Conservation (phyloP, 768 basidiomycete species). For the Pleurotus platypus region DNA sequence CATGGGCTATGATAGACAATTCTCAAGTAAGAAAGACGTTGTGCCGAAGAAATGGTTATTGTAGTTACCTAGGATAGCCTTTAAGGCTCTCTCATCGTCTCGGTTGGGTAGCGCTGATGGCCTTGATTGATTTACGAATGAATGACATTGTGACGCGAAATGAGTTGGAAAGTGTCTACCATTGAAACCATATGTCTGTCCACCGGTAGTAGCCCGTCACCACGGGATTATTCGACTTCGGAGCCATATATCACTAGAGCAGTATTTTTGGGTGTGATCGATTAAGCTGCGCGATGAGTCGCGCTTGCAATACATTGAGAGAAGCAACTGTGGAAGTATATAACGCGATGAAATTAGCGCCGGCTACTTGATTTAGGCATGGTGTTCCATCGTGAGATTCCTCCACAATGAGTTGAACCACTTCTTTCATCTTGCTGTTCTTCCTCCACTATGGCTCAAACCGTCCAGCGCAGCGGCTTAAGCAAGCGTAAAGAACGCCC, state of each 20-base stretch:
- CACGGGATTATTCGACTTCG: constrained; percentile 29
- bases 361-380: neutral
- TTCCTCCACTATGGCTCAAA: constrained; percentile 56
- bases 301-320: neutral
- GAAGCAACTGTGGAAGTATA: neutral
- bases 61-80: constrained; percentile 56
- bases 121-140: constrained; percentile 38
- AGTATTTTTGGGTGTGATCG: neutral
- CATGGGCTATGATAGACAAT: constrained; percentile 40
- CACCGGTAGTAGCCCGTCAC: constrained; percentile 78
- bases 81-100: constrained; percentile 60
- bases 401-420: constrained; percentile 3
- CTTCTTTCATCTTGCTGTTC: constrained; percentile 6
- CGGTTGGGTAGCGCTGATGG: constrained; percentile 48
- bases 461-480: constrained; percentile 53
- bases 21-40: neutral
- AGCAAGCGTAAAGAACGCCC: constrained; percentile 47
- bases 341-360: neutral
- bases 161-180: constrained; percentile 32
- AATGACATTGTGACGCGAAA: neutral
- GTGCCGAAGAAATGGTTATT: neutral
- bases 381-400: neutral
- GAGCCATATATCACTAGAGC: neutral
- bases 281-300: neutral
- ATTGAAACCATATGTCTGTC: constrained; percentile 83